Percentiles rank a stretch among this genome's conserved stretches.
Conservation (phyloP, 306 rosid species). For the Corylus avellana region DNA sequence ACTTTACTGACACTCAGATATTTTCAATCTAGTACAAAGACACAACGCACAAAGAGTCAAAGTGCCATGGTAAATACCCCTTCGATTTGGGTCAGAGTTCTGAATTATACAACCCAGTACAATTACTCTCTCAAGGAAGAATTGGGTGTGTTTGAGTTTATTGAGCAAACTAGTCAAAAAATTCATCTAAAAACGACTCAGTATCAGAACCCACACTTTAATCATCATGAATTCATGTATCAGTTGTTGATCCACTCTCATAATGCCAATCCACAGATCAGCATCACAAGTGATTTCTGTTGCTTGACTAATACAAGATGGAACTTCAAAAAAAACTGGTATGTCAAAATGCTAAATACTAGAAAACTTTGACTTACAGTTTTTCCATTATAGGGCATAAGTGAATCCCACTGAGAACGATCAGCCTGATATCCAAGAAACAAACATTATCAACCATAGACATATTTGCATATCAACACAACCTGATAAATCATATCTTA, state of each 20-base stretch:
- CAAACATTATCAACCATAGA: constrained; percentile 15
- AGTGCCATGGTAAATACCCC: not conserved
- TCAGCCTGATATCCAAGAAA: constrained; percentile 44
- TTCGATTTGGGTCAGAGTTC: not conserved
- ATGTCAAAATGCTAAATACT: not conserved
- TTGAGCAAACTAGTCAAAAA: not conserved
- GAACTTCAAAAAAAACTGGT: not conserved
- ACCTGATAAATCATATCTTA: constrained; percentile 1
- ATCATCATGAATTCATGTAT: not conserved
- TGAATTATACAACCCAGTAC: not conserved
- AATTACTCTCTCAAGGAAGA: not conserved
- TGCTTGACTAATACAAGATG: not conserved
- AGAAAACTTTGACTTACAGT: constrained; percentile 55
- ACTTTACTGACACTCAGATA: not conserved
- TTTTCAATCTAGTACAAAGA: not conserved
- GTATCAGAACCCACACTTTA: not conserved
- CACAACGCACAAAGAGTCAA: not conserved
- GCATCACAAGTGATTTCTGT: not conserved
- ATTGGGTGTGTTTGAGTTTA: not conserved
- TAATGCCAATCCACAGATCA: not conserved
- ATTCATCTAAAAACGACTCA: not conserved
- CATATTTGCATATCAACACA: not conserved
- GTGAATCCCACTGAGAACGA: constrained; percentile 60
- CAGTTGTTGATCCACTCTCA: not conserved
- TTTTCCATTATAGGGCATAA: constrained; percentile 65